Percentiles rank a stretch among this genome's conserved stretches.
Evolutionary conservation across 441 rosid genomes (phyloP).

Genomic region (Jatropha podagrica): DNA sequence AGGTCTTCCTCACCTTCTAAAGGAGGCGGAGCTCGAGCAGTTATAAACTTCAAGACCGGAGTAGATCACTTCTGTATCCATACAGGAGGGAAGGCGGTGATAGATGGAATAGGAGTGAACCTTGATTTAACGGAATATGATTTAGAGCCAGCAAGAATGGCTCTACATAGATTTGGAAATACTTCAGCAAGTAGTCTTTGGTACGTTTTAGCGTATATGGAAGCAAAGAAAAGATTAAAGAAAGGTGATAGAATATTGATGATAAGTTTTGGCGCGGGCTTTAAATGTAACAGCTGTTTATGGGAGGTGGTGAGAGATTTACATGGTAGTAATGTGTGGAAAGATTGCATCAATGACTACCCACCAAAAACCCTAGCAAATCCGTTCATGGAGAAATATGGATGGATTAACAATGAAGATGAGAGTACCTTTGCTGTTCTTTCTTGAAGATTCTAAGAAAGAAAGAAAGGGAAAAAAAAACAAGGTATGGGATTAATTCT

Average conservation of each 20-base stretch:
- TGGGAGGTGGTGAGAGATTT: conserved; percentile 93
- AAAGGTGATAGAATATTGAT: conserved; percentile 79
- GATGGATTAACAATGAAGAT: conserved; percentile 85
- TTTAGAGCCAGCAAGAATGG: conserved; percentile 90
- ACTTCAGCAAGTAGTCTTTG: conserved; percentile 92
- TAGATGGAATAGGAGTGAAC: conserved; percentile 67
- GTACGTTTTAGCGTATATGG: conserved; percentile 92
- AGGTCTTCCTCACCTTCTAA: conserved; percentile 7
- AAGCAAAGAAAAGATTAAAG: conserved; percentile 78
- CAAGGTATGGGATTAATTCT: neutral
- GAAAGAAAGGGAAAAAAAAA: neutral
- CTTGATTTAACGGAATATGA: conserved; percentile 63
- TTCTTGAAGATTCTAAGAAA: neutral
- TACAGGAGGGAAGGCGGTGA: conserved; percentile 96
- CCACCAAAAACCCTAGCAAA: conserved; percentile 59
- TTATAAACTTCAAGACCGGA: conserved; percentile 63
- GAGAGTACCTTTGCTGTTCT: conserved; percentile 43
- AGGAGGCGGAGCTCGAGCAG: conserved; percentile 33
- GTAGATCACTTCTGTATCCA: conserved; percentile 89
- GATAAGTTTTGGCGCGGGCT: conserved; percentile 96
- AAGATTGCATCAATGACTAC: conserved; percentile 58
- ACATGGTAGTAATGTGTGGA: conserved; percentile 61
- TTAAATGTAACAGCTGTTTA: conserved; percentile 93
- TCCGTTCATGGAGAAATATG: conserved; percentile 77
- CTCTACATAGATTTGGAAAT: conserved; percentile 83